Percentiles rank a stretch among this genome's conserved stretches.
Conservation (phyloP, 441 rosid species). For the Macaranga tanarius region DNA sequence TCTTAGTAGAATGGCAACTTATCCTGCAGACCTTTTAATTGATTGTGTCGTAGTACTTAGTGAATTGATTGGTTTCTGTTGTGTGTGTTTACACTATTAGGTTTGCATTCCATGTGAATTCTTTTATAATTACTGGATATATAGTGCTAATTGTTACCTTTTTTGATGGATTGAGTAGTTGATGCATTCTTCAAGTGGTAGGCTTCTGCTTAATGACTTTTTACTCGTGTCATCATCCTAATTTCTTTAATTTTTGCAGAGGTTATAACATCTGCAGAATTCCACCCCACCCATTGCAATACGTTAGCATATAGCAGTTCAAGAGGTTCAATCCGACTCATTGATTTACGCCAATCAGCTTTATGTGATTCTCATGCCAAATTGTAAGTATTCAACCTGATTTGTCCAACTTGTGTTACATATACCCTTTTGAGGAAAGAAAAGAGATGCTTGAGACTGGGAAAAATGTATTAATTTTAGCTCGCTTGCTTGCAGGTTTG, state of each 20-base stretch:
- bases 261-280: constrained; percentile 98
- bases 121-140: background rate
- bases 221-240: constrained; percentile 14
- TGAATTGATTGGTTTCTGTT: background rate
- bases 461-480: constrained; percentile 8
- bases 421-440: background rate
- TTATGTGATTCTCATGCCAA: constrained; percentile 70
- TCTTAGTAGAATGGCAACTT: background rate
- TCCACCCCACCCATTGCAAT: constrained; percentile 92
- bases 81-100: constrained; percentile 1
- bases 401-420: background rate
- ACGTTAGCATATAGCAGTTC: constrained; percentile 93
- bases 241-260: constrained; percentile 50
- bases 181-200: background rate
- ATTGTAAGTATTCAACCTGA: constrained; percentile 37
- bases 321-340: constrained; percentile 89
- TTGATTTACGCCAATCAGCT: constrained; percentile 97
- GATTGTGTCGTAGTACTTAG: background rate
- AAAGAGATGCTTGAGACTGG: background rate
- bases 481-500: constrained; percentile 68
- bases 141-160: background rate
- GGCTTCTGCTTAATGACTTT: constrained; percentile 1
- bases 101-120: background rate
- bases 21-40: background rate
- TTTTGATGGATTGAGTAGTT: background rate